Conservation (phyloP, 139 green algal genomes). For the Edaphochlamys debaryana region DNA sequence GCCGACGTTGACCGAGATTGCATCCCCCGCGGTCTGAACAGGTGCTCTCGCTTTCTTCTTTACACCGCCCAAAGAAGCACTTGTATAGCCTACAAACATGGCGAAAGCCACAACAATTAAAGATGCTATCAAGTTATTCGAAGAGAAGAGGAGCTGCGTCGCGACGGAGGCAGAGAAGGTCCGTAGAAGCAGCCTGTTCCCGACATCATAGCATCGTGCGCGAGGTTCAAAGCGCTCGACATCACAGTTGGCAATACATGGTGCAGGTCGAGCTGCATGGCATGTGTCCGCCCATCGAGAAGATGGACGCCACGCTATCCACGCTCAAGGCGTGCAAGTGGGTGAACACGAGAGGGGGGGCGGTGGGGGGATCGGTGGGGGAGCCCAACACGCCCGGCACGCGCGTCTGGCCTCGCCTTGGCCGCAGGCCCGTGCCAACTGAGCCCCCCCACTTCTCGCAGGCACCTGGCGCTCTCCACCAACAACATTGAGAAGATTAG, state of each 20-base stretch:
- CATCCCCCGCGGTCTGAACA: too few species aligned
- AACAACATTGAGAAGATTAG: conserved; percentile 97
- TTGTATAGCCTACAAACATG: conserved; percentile 31
- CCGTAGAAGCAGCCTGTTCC: too few species aligned
- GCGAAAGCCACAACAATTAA: conserved; percentile 81
- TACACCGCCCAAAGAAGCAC: too few species aligned
- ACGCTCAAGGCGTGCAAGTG: conserved; percentile 88
- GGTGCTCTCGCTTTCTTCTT: too few species aligned
- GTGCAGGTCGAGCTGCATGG: conserved; percentile 85
- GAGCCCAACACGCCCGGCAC: too few species aligned
- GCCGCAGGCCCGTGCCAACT: too few species aligned
- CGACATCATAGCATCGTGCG: background rate
- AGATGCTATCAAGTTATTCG: conserved; percentile 87
- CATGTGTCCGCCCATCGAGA: conserved; percentile 87
- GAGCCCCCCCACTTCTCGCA: conserved; percentile 36
- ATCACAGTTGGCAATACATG: too few species aligned
- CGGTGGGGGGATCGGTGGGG: background rate
- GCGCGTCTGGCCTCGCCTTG: too few species aligned
- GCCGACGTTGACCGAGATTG: too few species aligned
- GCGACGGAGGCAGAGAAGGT: conserved; percentile 81
- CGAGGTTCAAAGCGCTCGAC: background rate
- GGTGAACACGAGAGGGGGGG: conserved; percentile 1
- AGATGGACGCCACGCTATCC: conserved; percentile 89
- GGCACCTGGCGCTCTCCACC: conserved; percentile 90
- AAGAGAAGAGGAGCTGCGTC: conserved; percentile 68